Percentiles rank a stretch among this genome's conserved stretches.
phyloP scores from a whole-genome alignment of 176 grass and related monocot species.

The Musa beccarii region DNA sequence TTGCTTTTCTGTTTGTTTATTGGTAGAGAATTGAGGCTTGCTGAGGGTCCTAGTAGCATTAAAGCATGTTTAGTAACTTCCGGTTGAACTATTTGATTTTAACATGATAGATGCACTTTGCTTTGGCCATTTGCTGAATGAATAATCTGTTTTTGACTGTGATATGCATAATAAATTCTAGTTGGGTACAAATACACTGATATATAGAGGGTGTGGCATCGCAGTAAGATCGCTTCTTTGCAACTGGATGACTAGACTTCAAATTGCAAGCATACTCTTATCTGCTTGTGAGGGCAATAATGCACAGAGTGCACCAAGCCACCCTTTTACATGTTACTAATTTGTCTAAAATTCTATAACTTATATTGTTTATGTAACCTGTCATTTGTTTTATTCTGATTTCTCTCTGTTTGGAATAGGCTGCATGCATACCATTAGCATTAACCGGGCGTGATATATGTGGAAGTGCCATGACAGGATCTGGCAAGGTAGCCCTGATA shows the following conservation, averaged over 20 bases:
- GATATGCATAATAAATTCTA: not conserved
- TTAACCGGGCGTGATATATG: slow-evolving; percentile 93
- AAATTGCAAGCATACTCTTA: too few species aligned
- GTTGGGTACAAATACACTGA: too few species aligned
- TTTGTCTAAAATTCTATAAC: not conserved
- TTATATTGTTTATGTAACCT: not conserved
- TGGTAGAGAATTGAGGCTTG: too few species aligned
- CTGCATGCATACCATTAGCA: slow-evolving; percentile 91
- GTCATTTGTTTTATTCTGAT: slow-evolving; percentile 20
- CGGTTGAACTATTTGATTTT: not conserved
- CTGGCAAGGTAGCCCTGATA: slow-evolving; percentile 63
- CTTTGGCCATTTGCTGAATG: not conserved
- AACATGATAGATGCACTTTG: not conserved
- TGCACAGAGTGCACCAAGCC: too few species aligned
- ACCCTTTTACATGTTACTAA: too few species aligned
- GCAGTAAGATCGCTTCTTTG: too few species aligned
- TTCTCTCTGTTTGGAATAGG: slow-evolving; percentile 35
- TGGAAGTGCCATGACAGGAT: slow-evolving; percentile 93
- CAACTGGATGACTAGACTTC: too few species aligned
- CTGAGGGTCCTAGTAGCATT: too few species aligned
- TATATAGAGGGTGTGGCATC: too few species aligned
- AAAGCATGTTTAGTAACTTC: too few species aligned
- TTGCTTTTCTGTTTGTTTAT: too few species aligned
- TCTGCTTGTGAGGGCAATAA: too few species aligned
- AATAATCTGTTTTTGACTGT: not conserved